phyloP scores from a whole-genome alignment of 2,329 filamentous ascomycete genomes.

The Trichoderma koningiopsis region DNA sequence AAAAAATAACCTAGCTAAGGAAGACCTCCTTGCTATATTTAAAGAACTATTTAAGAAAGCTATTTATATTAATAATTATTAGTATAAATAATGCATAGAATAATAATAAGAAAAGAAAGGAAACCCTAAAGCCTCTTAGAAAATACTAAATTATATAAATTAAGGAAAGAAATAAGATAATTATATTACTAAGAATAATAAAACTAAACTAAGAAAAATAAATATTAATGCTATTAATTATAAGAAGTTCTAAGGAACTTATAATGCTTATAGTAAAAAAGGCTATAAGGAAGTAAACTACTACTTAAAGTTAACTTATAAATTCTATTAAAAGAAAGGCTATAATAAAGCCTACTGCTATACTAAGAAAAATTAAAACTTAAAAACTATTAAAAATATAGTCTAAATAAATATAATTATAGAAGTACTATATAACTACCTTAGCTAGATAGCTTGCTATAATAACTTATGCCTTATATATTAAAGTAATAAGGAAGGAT shows the following conservation, averaged over 20 bases:
- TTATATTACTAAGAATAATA: background rate
- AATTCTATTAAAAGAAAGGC: background rate
- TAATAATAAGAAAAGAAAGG: no score
- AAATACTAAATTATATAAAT: background rate
- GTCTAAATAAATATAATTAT: no score
- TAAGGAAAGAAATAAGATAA: background rate
- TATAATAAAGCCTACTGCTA: background rate
- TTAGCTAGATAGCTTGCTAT: no score
- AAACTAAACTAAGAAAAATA: background rate
- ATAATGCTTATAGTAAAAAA: background rate
- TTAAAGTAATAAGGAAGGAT: no score
- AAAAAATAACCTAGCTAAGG: no score
- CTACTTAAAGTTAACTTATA: fast-evolving
- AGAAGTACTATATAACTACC: no score
- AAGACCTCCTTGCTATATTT: background rate
- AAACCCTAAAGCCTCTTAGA: no score
- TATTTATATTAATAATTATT: background rate
- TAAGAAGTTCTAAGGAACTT: background rate
- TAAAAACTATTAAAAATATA: background rate
- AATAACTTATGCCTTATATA: no score
- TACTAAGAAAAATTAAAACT: background rate
- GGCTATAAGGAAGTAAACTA: background rate
- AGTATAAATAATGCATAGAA: background rate
- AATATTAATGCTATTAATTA: background rate
- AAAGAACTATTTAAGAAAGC: background rate